Evolutionary conservation across 768 basidiomycete genomes (phyloP).

Genomic region (Suillus americanus): DNA sequence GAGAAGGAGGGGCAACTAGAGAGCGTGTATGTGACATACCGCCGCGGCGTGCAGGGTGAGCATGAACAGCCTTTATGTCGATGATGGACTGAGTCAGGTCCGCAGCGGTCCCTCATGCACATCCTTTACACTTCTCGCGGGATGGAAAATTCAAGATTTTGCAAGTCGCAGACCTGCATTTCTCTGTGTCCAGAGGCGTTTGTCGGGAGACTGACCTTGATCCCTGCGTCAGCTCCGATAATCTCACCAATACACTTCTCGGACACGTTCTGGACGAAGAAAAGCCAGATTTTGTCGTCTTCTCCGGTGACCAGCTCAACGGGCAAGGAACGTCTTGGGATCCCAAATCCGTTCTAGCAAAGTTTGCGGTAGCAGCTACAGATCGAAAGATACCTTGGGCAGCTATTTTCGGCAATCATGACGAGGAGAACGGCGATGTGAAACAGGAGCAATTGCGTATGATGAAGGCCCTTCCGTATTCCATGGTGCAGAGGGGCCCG

Average conservation of each 20-base stretch:
- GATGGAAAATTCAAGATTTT: conserved; percentile 88
- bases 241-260: conserved; percentile 74
- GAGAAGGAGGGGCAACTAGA: conserved; percentile 40
- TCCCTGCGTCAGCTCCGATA: conserved; percentile 67
- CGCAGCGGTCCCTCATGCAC: conserved; percentile 67
- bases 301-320: conserved; percentile 92
- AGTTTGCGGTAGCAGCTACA: conserved; percentile 52
- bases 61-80: conserved; percentile 6
- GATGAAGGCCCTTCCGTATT: conserved; percentile 84
- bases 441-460: conserved; percentile 66
- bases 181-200: conserved; percentile 72
- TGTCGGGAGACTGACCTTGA: conserved; percentile 69
- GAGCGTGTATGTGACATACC: conserved; percentile 63
- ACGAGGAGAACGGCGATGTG: conserved; percentile 65
- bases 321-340: conserved; percentile 93
- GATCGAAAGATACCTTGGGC: conserved; percentile 85
- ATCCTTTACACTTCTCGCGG: conserved; percentile 77
- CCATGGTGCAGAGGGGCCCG: conserved; percentile 77
- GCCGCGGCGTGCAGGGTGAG: conserved; percentile 75
- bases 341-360: conserved; percentile 75
- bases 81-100: conserved; percentile 8
- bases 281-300: conserved; percentile 89
- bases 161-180: conserved; percentile 94
- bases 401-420: conserved; percentile 94
- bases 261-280: conserved; percentile 70